phyloP scores from a whole-genome alignment of 1,284 basidiomycete species.

The Cutaneotrichosporon sp. region DNA sequence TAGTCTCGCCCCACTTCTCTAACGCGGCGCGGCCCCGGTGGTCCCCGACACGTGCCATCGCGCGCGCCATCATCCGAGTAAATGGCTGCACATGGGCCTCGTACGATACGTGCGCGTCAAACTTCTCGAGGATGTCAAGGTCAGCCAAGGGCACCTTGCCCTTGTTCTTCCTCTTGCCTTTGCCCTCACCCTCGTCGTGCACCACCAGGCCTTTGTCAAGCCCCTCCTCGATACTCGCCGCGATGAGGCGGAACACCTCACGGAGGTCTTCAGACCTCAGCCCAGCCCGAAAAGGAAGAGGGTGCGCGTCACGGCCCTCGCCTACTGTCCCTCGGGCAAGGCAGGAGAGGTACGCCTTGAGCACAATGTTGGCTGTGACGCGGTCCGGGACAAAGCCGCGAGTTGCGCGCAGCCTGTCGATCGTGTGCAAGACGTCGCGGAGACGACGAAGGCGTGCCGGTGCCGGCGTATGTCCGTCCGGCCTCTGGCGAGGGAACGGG shows the following conservation, averaged over 20 bases:
- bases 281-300: constrained; percentile 7
- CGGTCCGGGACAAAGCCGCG: constrained; percentile 45
- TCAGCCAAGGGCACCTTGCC: neutral
- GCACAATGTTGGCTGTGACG: constrained; percentile 44
- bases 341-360: constrained; percentile 41
- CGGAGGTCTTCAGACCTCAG: constrained; percentile 14
- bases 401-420: constrained; percentile 32
- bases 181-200: neutral
- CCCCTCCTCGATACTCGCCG: constrained; percentile 17
- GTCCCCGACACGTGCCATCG: constrained; percentile 35
- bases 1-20: constrained; percentile 10
- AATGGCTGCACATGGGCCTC: constrained; percentile 38
- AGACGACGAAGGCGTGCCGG: constrained; percentile 32
- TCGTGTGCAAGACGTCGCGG: constrained; percentile 31
- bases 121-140: constrained; percentile 5
- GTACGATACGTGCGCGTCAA: constrained; percentile 22
- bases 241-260: constrained; percentile 25
- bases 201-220: neutral
- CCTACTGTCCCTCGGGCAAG: constrained; percentile 14
- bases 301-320: constrained; percentile 9
- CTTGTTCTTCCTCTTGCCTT: neutral
- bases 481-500: constrained; percentile 1
- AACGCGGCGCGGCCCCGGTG: constrained; percentile 19
- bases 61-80: constrained; percentile 29
- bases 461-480: constrained; percentile 5